These are phyloP conservation scores for Solanum hybrid DNA, from an alignment of 305 asterid genomes.

Conservation along the genomic window DNA sequence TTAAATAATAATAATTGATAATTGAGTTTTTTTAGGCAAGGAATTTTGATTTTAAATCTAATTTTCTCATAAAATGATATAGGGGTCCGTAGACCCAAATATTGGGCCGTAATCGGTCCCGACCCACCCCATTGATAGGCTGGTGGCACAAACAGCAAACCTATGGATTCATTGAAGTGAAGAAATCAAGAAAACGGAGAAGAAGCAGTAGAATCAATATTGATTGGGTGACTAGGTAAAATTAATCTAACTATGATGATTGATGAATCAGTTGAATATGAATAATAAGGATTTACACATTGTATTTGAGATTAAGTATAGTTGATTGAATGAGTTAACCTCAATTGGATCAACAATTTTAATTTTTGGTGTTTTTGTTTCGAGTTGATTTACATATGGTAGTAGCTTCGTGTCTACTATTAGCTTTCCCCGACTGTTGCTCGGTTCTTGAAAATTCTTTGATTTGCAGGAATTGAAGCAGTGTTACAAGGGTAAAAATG, in stretches of 20 bases:
- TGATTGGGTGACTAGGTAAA: not conserved
- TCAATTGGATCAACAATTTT: too few species aligned
- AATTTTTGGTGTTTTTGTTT: too few species aligned
- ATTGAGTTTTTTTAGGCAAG: not conserved
- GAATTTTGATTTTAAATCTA: not conserved
- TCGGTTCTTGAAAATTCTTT: too few species aligned
- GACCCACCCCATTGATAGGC: not conserved
- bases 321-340: too few species aligned
- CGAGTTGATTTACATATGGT: too few species aligned
- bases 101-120: not conserved
- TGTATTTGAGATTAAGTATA: too few species aligned
- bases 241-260: not conserved
- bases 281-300: too few species aligned
- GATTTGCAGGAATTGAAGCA: not conserved
- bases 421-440: too few species aligned
- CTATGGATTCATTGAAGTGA: not conserved
- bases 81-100: not conserved
- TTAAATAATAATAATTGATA: not conserved
- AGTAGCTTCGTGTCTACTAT: too few species aligned
- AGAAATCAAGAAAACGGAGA: not conserved
- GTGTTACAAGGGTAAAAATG: conserved; percentile 22
- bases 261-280: not conserved
- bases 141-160: not conserved
- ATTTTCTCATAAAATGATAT: not conserved
- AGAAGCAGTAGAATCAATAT: not conserved